Conservation (phyloP, 169 alveolate species). For the Cyclospora cayetanensis region DNA sequence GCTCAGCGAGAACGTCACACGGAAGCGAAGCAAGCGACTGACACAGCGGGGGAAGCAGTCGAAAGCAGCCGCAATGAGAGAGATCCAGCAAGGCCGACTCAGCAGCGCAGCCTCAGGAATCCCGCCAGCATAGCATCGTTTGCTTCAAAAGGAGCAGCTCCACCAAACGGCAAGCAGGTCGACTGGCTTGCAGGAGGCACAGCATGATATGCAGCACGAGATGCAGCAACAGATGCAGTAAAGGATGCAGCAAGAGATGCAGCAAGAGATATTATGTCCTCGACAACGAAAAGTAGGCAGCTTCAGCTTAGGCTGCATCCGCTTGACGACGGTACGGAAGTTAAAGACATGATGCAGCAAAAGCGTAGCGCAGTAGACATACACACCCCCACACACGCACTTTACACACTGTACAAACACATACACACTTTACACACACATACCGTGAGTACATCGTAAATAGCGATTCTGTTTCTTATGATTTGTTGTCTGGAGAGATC, state of each 20-base stretch:
- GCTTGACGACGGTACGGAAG: no score
- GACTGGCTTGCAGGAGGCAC: background rate
- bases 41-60: background rate
- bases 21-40: background rate
- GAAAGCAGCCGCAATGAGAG: no score
- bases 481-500: conserved; percentile 78
- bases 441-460: conserved; percentile 83
- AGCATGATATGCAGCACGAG: background rate
- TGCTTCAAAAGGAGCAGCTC: background rate
- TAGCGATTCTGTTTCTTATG: conserved; percentile 84
- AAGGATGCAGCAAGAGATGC: background rate
- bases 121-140: background rate
- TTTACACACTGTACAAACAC: no score
- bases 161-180: background rate
- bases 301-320: no score
- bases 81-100: no score
- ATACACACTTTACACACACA: no score
- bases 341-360: no score
- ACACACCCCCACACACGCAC: no score
- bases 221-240: background rate
- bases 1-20: background rate
- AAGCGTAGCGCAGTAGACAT: no score
- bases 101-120: background rate
- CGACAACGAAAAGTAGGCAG: no score
- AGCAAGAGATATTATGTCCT: background rate